Conservation (phyloP, 208 protist genomes). For the Trypanosoma mega region DNA sequence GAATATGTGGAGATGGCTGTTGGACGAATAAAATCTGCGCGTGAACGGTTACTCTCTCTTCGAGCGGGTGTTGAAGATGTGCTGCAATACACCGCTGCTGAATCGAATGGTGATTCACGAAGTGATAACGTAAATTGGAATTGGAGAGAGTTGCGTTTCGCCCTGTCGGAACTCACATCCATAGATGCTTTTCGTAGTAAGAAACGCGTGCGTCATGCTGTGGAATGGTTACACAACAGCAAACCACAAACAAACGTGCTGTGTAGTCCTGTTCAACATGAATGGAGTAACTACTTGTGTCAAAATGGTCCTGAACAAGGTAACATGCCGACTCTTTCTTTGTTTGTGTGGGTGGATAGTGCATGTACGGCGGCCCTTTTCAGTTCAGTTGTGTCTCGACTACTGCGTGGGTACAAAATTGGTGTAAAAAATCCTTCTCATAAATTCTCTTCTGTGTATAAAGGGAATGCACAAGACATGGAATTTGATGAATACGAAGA, state of each 20-base stretch:
- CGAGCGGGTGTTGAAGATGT: conserved; percentile 68
- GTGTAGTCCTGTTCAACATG: background rate
- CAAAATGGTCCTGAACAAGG: conserved; percentile 45
- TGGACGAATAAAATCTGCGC: conserved; percentile 41
- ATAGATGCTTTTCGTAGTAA: conserved; percentile 6
- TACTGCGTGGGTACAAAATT: conserved; percentile 32
- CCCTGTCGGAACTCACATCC: conserved; percentile 22
- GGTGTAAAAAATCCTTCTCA: conserved; percentile 11
- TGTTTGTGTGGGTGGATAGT: conserved; percentile 62
- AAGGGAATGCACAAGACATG: conserved; percentile 1
- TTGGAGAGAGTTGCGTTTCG: conserved; percentile 28
- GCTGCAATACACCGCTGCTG: conserved; percentile 4
- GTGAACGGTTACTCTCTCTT: conserved; percentile 61
- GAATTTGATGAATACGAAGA: background rate
- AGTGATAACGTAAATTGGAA: conserved; percentile 21
- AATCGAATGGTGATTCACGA: conserved; percentile 1
- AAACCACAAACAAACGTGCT: conserved; percentile 5
- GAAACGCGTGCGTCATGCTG: conserved; percentile 11
- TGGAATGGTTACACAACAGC: conserved; percentile 8
- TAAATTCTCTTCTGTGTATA: background rate
- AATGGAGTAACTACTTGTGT: conserved; percentile 55
- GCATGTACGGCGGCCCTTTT: conserved; percentile 57
- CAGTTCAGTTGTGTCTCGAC: conserved; percentile 40
- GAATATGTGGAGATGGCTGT: conserved; percentile 47
- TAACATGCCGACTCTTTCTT: conserved; percentile 31